phyloP scores from a whole-genome alignment of 306 rosid species.

The Heteromeles arbutifolia region DNA sequence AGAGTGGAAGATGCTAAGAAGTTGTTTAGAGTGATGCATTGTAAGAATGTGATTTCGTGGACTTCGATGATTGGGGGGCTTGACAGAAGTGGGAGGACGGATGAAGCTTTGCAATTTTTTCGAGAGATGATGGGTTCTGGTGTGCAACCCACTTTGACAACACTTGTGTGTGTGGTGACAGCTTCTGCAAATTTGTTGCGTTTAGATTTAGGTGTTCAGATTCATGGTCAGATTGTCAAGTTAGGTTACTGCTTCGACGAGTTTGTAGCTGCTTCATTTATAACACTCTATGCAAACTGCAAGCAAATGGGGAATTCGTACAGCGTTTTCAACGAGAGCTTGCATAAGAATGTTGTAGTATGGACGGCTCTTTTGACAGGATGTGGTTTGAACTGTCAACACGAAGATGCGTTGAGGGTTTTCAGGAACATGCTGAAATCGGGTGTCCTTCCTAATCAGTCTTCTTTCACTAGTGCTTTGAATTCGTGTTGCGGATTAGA shows the following conservation, averaged over 20 bases:
- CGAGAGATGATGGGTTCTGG: constrained; percentile 30
- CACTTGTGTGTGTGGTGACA: constrained; percentile 57
- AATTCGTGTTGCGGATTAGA: constrained; percentile 78
- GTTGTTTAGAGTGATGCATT: constrained; percentile 54
- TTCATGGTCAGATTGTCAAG: constrained; percentile 52
- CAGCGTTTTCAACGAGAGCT: constrained; percentile 35
- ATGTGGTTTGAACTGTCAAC: constrained; percentile 47
- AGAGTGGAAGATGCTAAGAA: constrained; percentile 54
- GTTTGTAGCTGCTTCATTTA: constrained; percentile 58
- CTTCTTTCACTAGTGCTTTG: constrained; percentile 77
- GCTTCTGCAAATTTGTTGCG: constrained; percentile 47
- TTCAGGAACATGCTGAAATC: constrained; percentile 50
- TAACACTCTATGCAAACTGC: constrained; percentile 66
- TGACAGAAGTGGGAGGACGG: constrained; percentile 54
- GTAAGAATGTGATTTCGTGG: constrained; percentile 63
- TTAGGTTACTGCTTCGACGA: constrained; percentile 48
- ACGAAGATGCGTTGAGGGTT: constrained; percentile 45
- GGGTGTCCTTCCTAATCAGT: constrained; percentile 56
- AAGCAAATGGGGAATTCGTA: constrained; percentile 38
- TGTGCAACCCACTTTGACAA: constrained; percentile 35
- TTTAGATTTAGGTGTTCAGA: constrained; percentile 45
- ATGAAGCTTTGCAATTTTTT: constrained; percentile 53
- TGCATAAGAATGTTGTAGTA: constrained; percentile 56
- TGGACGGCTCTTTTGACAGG: constrained; percentile 89
- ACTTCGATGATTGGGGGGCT: constrained; percentile 70